Evolutionary conservation across 2,329 filamentous ascomycete genomes (phyloP).

Genomic region (Phialophora tarda): DNA sequence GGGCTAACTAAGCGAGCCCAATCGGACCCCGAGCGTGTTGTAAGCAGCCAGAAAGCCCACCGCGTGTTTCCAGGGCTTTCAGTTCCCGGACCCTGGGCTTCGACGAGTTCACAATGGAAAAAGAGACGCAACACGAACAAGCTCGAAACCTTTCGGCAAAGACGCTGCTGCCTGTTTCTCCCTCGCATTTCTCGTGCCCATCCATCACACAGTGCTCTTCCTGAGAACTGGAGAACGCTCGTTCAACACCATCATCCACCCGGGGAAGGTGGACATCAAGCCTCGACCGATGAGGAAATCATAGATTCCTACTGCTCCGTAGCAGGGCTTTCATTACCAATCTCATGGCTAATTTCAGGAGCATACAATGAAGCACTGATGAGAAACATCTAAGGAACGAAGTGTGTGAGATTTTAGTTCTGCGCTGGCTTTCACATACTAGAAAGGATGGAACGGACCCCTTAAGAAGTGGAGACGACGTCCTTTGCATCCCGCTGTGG

Average conservation of each 20-base stretch:
- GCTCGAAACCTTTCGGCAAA: neutral
- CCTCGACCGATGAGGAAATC: neutral
- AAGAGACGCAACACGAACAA: neutral
- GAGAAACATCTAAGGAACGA: neutral
- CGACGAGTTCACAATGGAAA: neutral
- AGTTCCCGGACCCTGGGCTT: neutral
- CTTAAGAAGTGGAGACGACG: neutral
- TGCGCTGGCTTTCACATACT: neutral
- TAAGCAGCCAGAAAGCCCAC: neutral
- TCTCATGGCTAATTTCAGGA: neutral
- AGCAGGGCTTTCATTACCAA: neutral
- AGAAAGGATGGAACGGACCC: neutral
- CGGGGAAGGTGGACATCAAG: neutral
- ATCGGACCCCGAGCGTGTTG: neutral
- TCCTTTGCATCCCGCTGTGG: neutral
- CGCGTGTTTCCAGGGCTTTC: constrained; percentile 1
- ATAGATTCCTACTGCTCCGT: neutral
- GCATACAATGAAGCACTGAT: neutral
- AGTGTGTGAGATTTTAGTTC: constrained; percentile 5
- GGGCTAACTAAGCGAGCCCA: neutral
- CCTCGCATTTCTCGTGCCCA: too few species aligned
- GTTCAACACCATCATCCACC: neutral
- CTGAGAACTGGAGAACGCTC: neutral
- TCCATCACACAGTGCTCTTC: neutral
- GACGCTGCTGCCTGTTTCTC: neutral